phyloP scores from a whole-genome alignment of 345 rosid genomes.

The Lumnitzera littorea region DNA sequence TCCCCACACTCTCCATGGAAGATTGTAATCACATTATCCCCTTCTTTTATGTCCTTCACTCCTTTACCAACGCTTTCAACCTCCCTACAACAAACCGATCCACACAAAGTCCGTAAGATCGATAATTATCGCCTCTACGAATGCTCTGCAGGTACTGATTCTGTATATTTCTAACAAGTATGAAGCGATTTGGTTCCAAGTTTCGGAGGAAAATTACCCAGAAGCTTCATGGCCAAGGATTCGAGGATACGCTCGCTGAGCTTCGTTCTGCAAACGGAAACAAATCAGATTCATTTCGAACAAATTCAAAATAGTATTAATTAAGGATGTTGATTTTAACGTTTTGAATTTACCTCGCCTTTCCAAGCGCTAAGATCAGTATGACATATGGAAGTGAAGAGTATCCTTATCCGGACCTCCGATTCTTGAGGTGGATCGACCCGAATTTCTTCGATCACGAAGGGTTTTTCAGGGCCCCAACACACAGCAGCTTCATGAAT shows the following conservation, averaged over 20 bases:
- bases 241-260: slow-evolving; percentile 53
- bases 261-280: slow-evolving; percentile 36
- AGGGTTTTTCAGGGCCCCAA: slow-evolving; percentile 46
- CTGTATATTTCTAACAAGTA: no score
- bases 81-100: slow-evolving; percentile 16
- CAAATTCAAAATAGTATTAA: background rate
- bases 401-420: slow-evolving; percentile 60
- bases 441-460: slow-evolving; percentile 42
- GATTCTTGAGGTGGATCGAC: slow-evolving; percentile 55
- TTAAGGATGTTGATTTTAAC: no score
- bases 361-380: slow-evolving; percentile 57
- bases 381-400: slow-evolving; percentile 61
- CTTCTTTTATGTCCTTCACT: slow-evolving; percentile 42
- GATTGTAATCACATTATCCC: slow-evolving; percentile 58
- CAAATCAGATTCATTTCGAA: background rate
- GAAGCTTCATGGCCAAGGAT: slow-evolving; percentile 79
- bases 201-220: slow-evolving; percentile 28
- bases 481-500: slow-evolving; percentile 46
- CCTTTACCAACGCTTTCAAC: slow-evolving; percentile 71
- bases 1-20: slow-evolving; percentile 71
- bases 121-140: no score
- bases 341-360: slow-evolving; percentile 35
- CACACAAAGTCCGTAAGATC: no score
- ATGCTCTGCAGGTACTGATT: no score
- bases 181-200: no score